Conservation (phyloP, 2,329 filamentous ascomycete genomes). For the Penicillium sclerotigenum region DNA sequence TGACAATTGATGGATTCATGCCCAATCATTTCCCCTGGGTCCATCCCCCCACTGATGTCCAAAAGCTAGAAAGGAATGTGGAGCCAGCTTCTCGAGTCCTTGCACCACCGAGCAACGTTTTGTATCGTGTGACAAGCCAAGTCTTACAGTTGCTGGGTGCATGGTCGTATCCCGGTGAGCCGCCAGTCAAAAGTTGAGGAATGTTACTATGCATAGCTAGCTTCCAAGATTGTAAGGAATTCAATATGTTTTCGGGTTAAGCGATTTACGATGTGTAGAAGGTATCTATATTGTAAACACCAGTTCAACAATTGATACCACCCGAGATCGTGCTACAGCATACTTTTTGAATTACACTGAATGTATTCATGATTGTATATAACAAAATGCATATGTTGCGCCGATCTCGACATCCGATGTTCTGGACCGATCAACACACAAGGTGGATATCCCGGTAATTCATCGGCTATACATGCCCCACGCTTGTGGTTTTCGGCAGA, state of each 20-base stretch:
- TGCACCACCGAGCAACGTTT: neutral
- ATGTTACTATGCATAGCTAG: neutral
- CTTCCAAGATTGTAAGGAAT: neutral
- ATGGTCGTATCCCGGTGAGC: neutral
- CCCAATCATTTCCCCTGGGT: conserved; percentile 3
- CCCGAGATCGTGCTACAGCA: neutral
- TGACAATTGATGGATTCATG: neutral
- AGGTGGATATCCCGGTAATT: conserved; percentile 11
- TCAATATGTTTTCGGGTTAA: neutral
- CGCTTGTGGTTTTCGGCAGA: conserved; percentile 18
- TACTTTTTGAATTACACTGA: neutral
- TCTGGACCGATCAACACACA: conserved; percentile 1
- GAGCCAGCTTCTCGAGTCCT: neutral
- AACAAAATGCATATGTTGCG: neutral
- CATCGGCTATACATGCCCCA: conserved; percentile 12
- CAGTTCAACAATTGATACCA: neutral
- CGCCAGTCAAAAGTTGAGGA: neutral
- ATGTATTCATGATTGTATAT: neutral
- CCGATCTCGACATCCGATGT: conserved; percentile 9
- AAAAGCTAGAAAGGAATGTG: neutral
- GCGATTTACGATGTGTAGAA: neutral
- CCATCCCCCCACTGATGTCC: neutral
- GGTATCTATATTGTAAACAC: neutral
- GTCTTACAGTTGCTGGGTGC: neutral
- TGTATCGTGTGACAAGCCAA: neutral